Base-by-base conservation (phyloP, 495 filamentous ascomycete species). In the Hyphodiscus hymeniophilus region DNA sequence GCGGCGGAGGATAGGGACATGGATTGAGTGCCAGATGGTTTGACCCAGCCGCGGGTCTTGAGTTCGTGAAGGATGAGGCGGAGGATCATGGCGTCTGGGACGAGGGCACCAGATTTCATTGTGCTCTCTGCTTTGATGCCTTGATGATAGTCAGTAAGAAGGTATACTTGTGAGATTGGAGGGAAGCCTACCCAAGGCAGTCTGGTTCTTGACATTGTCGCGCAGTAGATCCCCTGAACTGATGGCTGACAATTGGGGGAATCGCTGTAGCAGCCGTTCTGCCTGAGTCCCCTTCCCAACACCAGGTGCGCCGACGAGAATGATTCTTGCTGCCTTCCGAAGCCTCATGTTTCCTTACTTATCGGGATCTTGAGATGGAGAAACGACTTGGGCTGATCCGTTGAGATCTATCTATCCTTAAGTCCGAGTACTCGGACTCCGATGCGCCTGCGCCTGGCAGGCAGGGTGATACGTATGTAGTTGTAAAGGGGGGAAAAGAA, bases 261-360 rank as follows among this genome's bases (percentile, higher is more conserved):
- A 97, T 50, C 86, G 80, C 53, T 83, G 68, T 45, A 96, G 78
- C 35, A 98, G 69, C 35, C 92, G 76, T 59, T 94, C 87, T 23
- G 89, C 85, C 61, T 98, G 92, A 13, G 92, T 98, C 26, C 92
- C 92, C 66, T 98, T 98, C 43, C 92, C 92, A 3, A 84, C 82
- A 24, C 85, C 92, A 0, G 92, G 92, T n/a, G 92, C 89, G 42
- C 92, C 92, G 51, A 98, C 79, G 46, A 98, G 79, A 62, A 98
- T 97, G 43, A 98, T 81, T 26, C 92, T 85, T 15, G 94, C 92
- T 31, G 92, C 91, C 63, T 76, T 80, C 48, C 76, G 77, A 57
- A 94, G 81, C 67, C 79, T 67, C 75, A 77, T 76, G 18, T 50
- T 51, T 36, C 13, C 17, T 18, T 18, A 4, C 15, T 10, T 28